Percentiles rank a stretch among this genome's conserved stretches.
These are phyloP conservation scores for Populus alba DNA, from an alignment of 345 rosid species.

Conservation along the genomic window DNA sequence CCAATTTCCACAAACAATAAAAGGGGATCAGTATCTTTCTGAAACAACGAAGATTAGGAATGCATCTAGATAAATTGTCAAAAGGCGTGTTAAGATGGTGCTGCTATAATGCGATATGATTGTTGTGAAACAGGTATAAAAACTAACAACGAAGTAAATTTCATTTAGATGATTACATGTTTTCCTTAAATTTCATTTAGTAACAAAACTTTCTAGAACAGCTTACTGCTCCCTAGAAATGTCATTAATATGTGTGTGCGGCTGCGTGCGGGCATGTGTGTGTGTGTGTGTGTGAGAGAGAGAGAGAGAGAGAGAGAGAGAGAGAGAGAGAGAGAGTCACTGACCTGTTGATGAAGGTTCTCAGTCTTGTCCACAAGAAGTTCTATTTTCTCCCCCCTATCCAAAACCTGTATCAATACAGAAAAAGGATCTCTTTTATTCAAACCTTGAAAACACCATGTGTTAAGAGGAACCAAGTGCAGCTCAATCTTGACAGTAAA, in stretches of 20 bases:
- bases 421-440: neutral
- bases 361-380: constrained; percentile 46
- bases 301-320: neutral
- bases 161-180: neutral
- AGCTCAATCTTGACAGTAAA: neutral
- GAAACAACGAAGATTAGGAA: neutral
- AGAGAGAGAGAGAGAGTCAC: constrained; percentile 5
- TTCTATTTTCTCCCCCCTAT: constrained; percentile 48
- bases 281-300: too few species aligned
- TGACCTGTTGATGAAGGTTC: constrained; percentile 41
- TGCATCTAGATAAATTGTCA: neutral
- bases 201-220: neutral
- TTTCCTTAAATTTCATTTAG: neutral
- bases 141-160: neutral
- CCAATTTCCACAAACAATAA: neutral
- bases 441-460: neutral
- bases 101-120: neutral
- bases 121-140: neutral
- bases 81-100: neutral
- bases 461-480: neutral
- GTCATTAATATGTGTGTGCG: neutral
- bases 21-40: neutral
- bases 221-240: neutral
- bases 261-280: too few species aligned
- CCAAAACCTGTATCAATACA: constrained; percentile 31